phyloP scores from a whole-genome alignment of 1,284 basidiomycete genomes.

The Tremellales sp. region DNA sequence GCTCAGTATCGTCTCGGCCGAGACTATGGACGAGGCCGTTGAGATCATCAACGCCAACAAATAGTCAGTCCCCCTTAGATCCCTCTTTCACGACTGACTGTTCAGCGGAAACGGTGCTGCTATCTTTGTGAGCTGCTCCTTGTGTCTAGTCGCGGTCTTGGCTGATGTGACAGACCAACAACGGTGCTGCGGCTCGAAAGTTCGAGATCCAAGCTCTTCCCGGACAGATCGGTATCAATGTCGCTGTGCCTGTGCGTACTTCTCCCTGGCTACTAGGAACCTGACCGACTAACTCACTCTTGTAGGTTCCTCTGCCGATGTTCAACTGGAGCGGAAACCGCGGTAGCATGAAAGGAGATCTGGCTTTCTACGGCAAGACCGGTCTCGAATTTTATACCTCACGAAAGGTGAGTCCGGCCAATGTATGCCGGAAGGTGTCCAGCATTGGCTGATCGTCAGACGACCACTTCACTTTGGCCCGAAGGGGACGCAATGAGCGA shows the following conservation, averaged over 20 bases:
- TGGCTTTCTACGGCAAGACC: constrained; percentile 79
- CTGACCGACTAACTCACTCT: neutral
- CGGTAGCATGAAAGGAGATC: constrained; percentile 79
- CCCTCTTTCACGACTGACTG: constrained; percentile 6
- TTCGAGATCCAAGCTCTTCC: constrained; percentile 87
- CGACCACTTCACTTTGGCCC: constrained; percentile 45
- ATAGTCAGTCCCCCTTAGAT: constrained; percentile 53
- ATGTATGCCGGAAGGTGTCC: neutral
- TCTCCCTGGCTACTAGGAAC: constrained; percentile 5
- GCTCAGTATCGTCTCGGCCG: constrained; percentile 71
- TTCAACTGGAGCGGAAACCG: constrained; percentile 53
- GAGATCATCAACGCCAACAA: constrained; percentile 82
- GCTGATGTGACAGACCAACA: constrained; percentile 62
- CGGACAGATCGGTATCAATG: constrained; percentile 91
- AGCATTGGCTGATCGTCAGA: constrained; percentile 8
- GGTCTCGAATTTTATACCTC: constrained; percentile 44
- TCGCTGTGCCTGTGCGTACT: constrained; percentile 65
- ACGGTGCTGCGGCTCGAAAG: constrained; percentile 89
- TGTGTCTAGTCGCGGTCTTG: neutral
- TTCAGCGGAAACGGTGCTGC: constrained; percentile 78
- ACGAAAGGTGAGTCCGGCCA: constrained; percentile 22
- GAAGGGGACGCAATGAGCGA: constrained; percentile 37
- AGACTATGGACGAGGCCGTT: constrained; percentile 87
- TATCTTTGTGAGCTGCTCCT: constrained; percentile 58
- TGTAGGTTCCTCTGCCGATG: constrained; percentile 78